phyloP scores from a whole-genome alignment of 2,329 filamentous ascomycete genomes.

The Neonectria ditissima region DNA sequence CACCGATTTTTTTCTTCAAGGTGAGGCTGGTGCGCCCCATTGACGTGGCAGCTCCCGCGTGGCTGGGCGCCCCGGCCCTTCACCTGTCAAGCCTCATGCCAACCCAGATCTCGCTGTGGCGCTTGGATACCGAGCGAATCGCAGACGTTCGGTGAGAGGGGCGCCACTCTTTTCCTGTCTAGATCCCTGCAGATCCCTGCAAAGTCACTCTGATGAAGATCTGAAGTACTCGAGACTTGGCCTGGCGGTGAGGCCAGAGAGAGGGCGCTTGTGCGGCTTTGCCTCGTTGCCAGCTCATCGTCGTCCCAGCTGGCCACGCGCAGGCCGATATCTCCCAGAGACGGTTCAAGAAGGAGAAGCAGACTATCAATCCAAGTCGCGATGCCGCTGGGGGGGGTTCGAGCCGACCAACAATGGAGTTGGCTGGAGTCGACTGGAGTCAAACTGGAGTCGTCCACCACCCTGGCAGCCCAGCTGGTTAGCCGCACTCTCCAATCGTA shows the following conservation, averaged over 20 bases:
- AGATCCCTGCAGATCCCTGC: slow-evolving; percentile 42
- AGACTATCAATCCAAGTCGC: slow-evolving; percentile 17
- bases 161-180: slow-evolving; percentile 22
- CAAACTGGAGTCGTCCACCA: slow-evolving; percentile 36
- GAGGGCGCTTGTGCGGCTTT: slow-evolving; percentile 34
- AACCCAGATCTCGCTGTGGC: slow-evolving; percentile 30
- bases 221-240: slow-evolving; percentile 47
- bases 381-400: slow-evolving; percentile 14
- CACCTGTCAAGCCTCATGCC: slow-evolving; percentile 35
- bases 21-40: slow-evolving; percentile 53
- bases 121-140: slow-evolving; percentile 41
- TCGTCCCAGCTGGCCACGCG: slow-evolving; percentile 37
- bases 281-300: slow-evolving; percentile 47
- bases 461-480: slow-evolving; percentile 35
- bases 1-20: slow-evolving; percentile 33
- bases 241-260: slow-evolving; percentile 39
- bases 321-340: slow-evolving; percentile 30
- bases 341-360: slow-evolving; percentile 15
- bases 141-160: slow-evolving; percentile 22
- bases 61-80: slow-evolving; percentile 45
- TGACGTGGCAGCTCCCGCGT: slow-evolving; percentile 58
- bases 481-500: slow-evolving; percentile 50
- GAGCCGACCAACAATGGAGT: slow-evolving; percentile 5
- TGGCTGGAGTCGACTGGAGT: slow-evolving; percentile 25
- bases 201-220: slow-evolving; percentile 45